These are phyloP conservation scores for Fusarium brevicatenulatum DNA, from an alignment of 2,329 filamentous ascomycete genomes.

Conservation along the genomic window DNA sequence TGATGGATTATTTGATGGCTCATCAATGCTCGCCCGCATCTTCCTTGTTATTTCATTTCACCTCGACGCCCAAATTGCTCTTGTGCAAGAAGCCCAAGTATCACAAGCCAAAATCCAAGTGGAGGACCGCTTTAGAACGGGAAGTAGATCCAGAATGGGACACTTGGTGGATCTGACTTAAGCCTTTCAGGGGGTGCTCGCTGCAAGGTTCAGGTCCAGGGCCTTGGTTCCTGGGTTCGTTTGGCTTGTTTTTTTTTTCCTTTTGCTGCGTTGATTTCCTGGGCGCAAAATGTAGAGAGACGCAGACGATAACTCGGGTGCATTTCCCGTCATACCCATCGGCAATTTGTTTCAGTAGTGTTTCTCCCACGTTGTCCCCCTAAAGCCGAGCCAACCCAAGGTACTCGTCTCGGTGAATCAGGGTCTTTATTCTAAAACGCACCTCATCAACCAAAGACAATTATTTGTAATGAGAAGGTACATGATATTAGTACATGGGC, in stretches of 20 bases:
- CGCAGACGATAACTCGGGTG: conserved; percentile 5
- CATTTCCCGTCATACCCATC: conserved; percentile 6
- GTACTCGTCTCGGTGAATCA: conserved; percentile 21
- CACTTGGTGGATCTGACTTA: conserved; percentile 11
- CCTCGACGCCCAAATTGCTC: not conserved
- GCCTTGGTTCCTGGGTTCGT: conserved; percentile 11
- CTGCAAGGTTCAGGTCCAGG: conserved; percentile 17
- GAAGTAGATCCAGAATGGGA: conserved; percentile 18
- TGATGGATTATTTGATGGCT: not conserved
- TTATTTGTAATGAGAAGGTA: not conserved
- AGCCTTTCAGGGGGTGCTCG: not conserved
- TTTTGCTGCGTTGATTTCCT: conserved; percentile 6
- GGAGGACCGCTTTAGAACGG: conserved; percentile 2
- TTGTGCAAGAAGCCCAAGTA: conserved; percentile 12
- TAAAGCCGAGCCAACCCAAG: not conserved
- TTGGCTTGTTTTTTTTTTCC: not conserved
- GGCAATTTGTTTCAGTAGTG: conserved; percentile 24
- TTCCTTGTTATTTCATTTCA: not conserved
- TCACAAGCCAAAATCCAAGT: not conserved
- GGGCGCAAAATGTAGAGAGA: not conserved
- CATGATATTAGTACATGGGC: conserved; percentile 12
- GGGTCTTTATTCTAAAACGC: conserved; percentile 11
- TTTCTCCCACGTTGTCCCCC: conserved; percentile 1
- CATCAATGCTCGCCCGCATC: not conserved
- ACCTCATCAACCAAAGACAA: conserved; percentile 9